Base-by-base conservation (phyloP, 129 eudicot genomes). In the Pulicaria dysenterica region DNA sequence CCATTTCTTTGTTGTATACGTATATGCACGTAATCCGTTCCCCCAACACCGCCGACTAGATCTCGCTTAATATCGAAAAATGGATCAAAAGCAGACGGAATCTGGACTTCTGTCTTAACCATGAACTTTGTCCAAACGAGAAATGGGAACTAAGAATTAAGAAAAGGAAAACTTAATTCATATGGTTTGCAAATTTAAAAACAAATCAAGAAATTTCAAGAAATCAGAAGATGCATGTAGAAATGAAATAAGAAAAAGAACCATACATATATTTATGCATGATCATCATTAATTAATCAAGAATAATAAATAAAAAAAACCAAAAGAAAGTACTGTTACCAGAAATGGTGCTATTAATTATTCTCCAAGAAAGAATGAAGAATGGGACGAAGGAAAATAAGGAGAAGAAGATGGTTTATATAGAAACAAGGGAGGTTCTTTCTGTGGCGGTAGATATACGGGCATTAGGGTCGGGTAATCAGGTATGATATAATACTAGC, bases 1-100 rank as follows among this genome's bases (percentile, higher is more conserved):
- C 97, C 96, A 78, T 92, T 86, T 77, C 96, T 86, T 55, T 92
- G 97, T 65, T 92, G 97, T 36, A 89, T 75, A 43, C 96, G 89
- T n/a, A 92, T 83, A 79, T 92, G 97, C 43, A 89, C 89, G 73
- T 89, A 86, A 67, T 92, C 91, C 16, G 82, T 86, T 7, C 79
- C 80, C 11, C 97, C 97, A 5, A 88, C 74, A 6, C 81, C 84
- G 15, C 82, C 87, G 3, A 14, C 49, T 12, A 47, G 24, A 40
- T 84, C 72, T 57, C 82, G 83, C 19, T 85, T 76, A 7, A 86
- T 88, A 80, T 86, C 97, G 10, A 87, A 77, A 70, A 89, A 89
- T 39, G 96, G 97, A 58, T 92, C 88, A n/a, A 87, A 82, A 64
- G 94, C 83, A 41, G 77, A 14, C 37, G 94, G 96, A 70, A 85